phyloP scores from a whole-genome alignment of 1,284 basidiomycete genomes.

The Afroboletus lepidellus region DNA sequence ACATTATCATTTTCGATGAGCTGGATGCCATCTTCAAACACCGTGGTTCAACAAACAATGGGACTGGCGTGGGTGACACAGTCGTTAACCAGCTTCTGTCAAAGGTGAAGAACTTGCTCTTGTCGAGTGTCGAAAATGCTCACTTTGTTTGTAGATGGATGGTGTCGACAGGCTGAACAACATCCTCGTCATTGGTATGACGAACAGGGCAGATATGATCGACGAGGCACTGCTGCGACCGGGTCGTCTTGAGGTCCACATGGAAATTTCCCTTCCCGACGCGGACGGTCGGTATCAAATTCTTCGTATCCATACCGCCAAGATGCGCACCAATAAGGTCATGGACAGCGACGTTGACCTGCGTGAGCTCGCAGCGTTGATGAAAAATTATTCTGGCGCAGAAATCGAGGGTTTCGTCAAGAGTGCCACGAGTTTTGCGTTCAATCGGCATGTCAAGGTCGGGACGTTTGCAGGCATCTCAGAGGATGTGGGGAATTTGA shows the following conservation, averaged over 20 bases:
- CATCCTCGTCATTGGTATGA: constrained; percentile 99
- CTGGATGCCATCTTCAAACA: constrained; percentile 99
- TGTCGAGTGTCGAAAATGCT: neutral
- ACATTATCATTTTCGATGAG: constrained; percentile 99
- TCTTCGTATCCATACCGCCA: constrained; percentile 91
- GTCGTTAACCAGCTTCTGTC: constrained; percentile 98
- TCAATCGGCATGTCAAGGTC: constrained; percentile 96
- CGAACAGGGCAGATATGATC: constrained; percentile 98
- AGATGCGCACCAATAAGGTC: constrained; percentile 91
- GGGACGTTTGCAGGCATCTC: constrained; percentile 96
- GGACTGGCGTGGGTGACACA: constrained; percentile 98
- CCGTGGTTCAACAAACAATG: constrained; percentile 84
- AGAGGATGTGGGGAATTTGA: constrained; percentile 91
- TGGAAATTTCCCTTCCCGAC: constrained; percentile 98
- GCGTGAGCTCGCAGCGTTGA: constrained; percentile 76
- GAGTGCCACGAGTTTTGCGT: constrained; percentile 97
- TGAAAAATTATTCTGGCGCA: constrained; percentile 98
- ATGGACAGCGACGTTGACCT: constrained; percentile 91
- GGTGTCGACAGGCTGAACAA: constrained; percentile 99
- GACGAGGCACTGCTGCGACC: constrained; percentile 97
- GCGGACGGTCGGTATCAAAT: constrained; percentile 93
- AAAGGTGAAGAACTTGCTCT: constrained; percentile 54
- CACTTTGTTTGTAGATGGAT: constrained; percentile 72
- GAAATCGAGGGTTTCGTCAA: constrained; percentile 97
- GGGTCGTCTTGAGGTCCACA: constrained; percentile 99